Base-by-base conservation (phyloP, 768 basidiomycete species). In the Tephrocybe rancida region DNA sequence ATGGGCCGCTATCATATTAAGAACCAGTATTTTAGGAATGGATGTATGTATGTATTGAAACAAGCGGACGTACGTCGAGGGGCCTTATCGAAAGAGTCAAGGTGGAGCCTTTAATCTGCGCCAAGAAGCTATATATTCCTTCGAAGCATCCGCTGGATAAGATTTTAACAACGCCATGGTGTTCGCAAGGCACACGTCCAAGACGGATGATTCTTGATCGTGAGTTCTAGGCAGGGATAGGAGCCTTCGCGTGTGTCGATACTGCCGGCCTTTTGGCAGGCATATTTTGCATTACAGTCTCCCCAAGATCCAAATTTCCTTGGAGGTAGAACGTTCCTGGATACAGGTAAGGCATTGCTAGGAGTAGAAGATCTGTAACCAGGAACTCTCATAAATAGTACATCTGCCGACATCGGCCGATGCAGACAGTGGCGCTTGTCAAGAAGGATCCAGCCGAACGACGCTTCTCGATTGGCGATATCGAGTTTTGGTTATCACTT, bases 361-460 rank as follows among this genome's bases (percentile, higher is more conserved):
- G 13, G 18, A 41, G 39, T 41, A 41, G 39, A 41, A 21, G 39
- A 41, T 22, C 8, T 22, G 39, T 21, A 22, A 41, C 21, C 39
- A 41, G 21, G 21, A 41, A 13, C 39, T 41, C 13, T 41, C 80
- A 8, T 77, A 70, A 3, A 68, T 44, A 18, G 75, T 80, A 53
- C 32, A 22, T 37, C 16, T 37, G 16, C 16, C n/a, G 16, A 37
- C 14, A 8, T 16, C 35, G n/a, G n/a, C n/a, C n/a, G 30, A 32
- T 13, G 21, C 21, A 3, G 39, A 41, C 21, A 22, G 21, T 41
- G 39, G 39, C 39, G 39, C 21, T 41, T 41, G 39, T 41, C 39
- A 7, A 41, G n/a, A 41, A 19, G n/a, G 39, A 32, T 32, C 30
- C 30, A 6, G n/a, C 11, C n/a, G 9, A 21, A 21, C 30, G 11